Evolutionary conservation across 2,329 filamentous ascomycete species (phyloP), one percentile per base, ranked within the genome.

Genomic region (Fusarium siculi): DNA sequence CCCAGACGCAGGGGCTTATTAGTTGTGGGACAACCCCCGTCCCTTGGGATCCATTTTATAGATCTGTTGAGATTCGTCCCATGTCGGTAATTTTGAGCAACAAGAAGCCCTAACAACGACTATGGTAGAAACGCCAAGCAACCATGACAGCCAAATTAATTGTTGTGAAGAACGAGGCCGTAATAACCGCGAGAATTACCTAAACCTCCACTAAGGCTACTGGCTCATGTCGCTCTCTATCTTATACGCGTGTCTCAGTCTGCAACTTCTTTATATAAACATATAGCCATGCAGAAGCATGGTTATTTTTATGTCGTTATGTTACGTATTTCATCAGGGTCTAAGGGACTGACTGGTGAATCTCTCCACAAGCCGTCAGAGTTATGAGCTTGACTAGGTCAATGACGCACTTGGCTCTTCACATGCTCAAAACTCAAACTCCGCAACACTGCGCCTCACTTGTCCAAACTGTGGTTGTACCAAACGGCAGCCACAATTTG

Each of bases 1-100:
- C 69, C 73, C 56, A 53, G 72, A 77, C 46, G 74, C 76, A 77
- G 76, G 76, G 76, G 76, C 73, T 77, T 58, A 77, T 77, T 76
- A 76, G 46, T 56, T 73, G 76, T 77, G 76, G 76, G 71, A 77
- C 72, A 61, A 37, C 61, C 68, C 62, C 67, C 58, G 63, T 76
- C 66, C 66, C 61, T 63, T 59, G 43, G 72, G 57, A 68, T 62
- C 75, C 62, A 62, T 63, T 52, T 47, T 43, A 65, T 50, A 77
- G 70, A 75, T 68, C 74, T 72, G 67, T 60, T 63, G 63, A 74
- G 75, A 77, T 74, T 67, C 61, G 54, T 68, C 68, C 49, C 47
- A 46, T 66, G 60, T 70, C 52, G 47, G 60, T 70, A 52, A 70
- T 59, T 36, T n/a, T 42, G 42, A 43, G 52, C 40, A 47, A 30